phyloP scores from a whole-genome alignment of 164 flowering plant genomes.

The Tinospora cordifolia region DNA sequence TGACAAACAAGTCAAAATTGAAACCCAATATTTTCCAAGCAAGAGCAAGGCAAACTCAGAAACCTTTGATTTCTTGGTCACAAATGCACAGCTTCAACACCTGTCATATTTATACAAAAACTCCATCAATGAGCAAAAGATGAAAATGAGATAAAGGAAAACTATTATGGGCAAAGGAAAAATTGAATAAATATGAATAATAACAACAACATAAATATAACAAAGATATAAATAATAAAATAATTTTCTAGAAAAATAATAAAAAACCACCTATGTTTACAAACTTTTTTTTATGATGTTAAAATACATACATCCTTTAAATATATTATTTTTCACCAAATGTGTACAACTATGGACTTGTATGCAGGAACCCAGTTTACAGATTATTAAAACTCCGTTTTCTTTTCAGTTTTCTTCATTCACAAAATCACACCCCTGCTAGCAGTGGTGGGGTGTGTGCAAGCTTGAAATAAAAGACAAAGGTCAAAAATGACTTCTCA shows the following conservation, averaged over 20 bases:
- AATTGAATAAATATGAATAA: background rate
- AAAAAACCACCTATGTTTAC: no score
- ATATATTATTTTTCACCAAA: no score
- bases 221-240: background rate
- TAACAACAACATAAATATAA: background rate
- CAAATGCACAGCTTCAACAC: background rate
- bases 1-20: background rate
- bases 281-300: no score
- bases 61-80: background rate
- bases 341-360: no score
- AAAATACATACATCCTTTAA: no score
- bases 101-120: background rate
- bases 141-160: background rate
- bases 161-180: background rate
- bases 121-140: background rate
- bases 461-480: background rate
- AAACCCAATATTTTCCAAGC: background rate
- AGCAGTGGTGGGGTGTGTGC: background rate
- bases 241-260: no score
- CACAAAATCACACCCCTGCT: background rate
- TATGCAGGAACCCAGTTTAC: background rate
- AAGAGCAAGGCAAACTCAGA: background rate
- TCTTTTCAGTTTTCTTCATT: no score
- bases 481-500: background rate
- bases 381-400: background rate